These are phyloP conservation scores for Andrographis paniculata DNA, from an alignment of 305 asterid genomes.

Conservation along the genomic window DNA sequence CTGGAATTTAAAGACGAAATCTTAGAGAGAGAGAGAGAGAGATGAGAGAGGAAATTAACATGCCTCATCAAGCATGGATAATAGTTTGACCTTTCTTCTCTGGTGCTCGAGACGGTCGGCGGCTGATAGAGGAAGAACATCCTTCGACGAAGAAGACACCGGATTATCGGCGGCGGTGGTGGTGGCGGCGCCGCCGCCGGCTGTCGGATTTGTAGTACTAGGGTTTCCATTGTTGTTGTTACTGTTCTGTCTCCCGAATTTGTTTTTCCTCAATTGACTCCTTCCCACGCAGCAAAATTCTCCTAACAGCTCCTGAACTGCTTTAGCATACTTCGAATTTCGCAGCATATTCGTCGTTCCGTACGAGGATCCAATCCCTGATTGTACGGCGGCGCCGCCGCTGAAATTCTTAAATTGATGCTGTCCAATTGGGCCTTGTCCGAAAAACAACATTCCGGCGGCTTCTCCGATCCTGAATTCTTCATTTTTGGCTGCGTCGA, in stretches of 20 bases:
- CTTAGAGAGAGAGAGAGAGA: slow-evolving; percentile 14
- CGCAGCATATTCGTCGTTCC: slow-evolving; percentile 54
- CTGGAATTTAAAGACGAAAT: slow-evolving; percentile 7
- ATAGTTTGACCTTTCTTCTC: slow-evolving; percentile 84
- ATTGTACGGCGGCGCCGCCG: slow-evolving; percentile 24
- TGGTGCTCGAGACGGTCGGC: slow-evolving; percentile 89
- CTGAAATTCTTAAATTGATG: slow-evolving; percentile 35
- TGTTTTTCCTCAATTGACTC: slow-evolving; percentile 68
- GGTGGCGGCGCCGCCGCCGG: slow-evolving; percentile 17
- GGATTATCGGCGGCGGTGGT: slow-evolving; percentile 22
- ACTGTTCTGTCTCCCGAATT: slow-evolving; percentile 23
- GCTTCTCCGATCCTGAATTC: slow-evolving; percentile 63
- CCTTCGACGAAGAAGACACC: slow-evolving; percentile 47
- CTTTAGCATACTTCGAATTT: slow-evolving; percentile 69
- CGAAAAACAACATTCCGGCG: slow-evolving; percentile 56
- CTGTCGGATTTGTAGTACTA: slow-evolving; percentile 28
- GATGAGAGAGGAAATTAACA: slow-evolving; percentile 23
- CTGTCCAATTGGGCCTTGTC: slow-evolving; percentile 49
- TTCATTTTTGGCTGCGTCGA: slow-evolving; percentile 67
- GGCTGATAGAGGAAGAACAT: slow-evolving; percentile 55
- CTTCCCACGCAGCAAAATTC: slow-evolving; percentile 92
- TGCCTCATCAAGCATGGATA: slow-evolving; percentile 83
- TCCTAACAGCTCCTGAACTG: slow-evolving; percentile 78
- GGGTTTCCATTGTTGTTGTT: slow-evolving; percentile 31
- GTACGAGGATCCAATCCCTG: slow-evolving; percentile 41